A percentile compares a stretch with the other conserved stretches of the same genome.
Conservation (phyloP, 768 basidiomycete species). For the Macrolepiota albuminosa region DNA sequence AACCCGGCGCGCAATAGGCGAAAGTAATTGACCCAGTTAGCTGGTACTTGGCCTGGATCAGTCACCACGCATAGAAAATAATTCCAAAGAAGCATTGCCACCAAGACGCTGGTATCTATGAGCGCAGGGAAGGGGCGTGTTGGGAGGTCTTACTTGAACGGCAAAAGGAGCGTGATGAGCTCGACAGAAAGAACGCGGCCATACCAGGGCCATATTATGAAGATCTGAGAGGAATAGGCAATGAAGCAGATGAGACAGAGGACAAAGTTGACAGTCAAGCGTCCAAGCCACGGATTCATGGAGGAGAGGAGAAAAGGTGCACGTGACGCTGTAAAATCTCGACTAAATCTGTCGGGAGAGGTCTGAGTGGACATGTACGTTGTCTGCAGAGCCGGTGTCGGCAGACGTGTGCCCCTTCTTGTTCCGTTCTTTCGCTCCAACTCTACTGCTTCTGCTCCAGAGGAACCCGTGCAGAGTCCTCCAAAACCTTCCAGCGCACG, state of each 20-base stretch:
- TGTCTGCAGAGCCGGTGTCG: constrained; percentile 9
- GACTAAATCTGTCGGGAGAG: too few species aligned
- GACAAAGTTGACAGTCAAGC: constrained; percentile 64
- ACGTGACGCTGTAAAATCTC: constrained; percentile 13
- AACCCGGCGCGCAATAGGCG: background rate
- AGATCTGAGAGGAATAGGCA: constrained; percentile 83
- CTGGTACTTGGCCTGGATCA: constrained; percentile 82
- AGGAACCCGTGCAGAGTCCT: background rate
- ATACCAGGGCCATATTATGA: constrained; percentile 92
- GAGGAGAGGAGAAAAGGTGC: background rate
- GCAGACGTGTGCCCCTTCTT: constrained; percentile 1
- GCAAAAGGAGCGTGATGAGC: constrained; percentile 69
- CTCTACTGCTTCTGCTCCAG: constrained; percentile 3
- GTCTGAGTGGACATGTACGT: constrained; percentile 9
- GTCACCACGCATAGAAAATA: constrained; percentile 81
- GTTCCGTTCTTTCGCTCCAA: constrained; percentile 6
- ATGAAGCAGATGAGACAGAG: constrained; percentile 80
- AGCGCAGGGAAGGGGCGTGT: constrained; percentile 3
- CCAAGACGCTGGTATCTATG: constrained; percentile 51
- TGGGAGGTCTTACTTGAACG: constrained; percentile 76
- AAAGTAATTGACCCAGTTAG: constrained; percentile 57
- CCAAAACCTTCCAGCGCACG: constrained; percentile 10
- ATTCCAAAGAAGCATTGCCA: constrained; percentile 80
- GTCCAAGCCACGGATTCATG: constrained; percentile 46
- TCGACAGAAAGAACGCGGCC: constrained; percentile 69